Conservation (phyloP, 192 early-diverging fungal species). For the Kickxella alabastrina region DNA sequence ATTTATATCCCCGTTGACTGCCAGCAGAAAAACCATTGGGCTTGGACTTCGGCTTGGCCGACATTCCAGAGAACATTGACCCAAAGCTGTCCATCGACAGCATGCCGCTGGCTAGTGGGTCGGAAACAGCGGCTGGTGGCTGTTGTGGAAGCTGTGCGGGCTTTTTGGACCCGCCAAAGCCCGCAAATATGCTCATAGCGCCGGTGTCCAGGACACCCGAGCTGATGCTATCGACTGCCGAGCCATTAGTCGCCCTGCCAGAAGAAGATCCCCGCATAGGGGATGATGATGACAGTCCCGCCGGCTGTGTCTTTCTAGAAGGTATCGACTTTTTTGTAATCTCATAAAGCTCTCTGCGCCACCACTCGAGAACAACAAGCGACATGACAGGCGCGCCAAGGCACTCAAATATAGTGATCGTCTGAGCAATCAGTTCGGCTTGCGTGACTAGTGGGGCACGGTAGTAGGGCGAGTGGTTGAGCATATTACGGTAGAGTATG, state of each 20-base stretch:
- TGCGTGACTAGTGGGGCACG: slow-evolving; percentile 39
- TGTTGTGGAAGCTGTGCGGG: neutral
- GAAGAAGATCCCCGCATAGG: neutral
- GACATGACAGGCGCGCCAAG: slow-evolving; percentile 49
- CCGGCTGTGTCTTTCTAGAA: neutral
- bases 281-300: neutral
- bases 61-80: slow-evolving; percentile 15
- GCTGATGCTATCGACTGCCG: slow-evolving; percentile 1
- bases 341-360: slow-evolving; percentile 37
- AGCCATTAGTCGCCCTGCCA: neutral
- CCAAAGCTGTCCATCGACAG: slow-evolving; percentile 38
- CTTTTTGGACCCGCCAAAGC: slow-evolving; percentile 20
- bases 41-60: neutral
- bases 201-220: slow-evolving; percentile 13
- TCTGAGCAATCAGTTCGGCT: slow-evolving; percentile 48
- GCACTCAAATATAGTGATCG: slow-evolving; percentile 52
- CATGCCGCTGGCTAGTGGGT: slow-evolving; percentile 26
- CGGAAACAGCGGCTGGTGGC: slow-evolving; percentile 1
- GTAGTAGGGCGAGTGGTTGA: slow-evolving; percentile 38
- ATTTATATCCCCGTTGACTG: no score
- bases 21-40: no score
- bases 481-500: slow-evolving; percentile 46
- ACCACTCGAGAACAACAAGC: slow-evolving; percentile 51
- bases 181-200: slow-evolving; percentile 26
- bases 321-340: slow-evolving; percentile 10